A percentile compares a stretch with the other conserved stretches of the same genome.
Conservation (phyloP, 257 asterid genomes). For the Parsonsia alboflavescens region DNA sequence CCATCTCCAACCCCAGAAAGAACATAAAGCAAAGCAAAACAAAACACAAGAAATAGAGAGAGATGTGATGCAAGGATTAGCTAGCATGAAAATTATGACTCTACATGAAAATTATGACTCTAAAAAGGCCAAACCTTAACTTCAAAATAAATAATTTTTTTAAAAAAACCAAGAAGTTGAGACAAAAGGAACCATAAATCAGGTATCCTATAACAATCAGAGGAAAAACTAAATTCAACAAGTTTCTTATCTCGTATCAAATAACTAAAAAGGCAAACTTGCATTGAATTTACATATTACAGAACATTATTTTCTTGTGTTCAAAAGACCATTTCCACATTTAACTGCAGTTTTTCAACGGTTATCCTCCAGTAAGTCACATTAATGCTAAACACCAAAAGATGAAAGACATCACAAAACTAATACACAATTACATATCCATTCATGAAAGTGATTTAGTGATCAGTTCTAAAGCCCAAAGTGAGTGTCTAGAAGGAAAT, state of each 20-base stretch:
- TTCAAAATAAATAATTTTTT: neutral
- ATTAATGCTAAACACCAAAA: neutral
- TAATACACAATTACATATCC: neutral
- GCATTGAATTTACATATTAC: neutral
- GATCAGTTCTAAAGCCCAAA: neutral
- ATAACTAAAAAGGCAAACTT: neutral
- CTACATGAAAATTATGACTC: neutral
- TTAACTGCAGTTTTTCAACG: neutral
- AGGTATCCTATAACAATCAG: neutral
- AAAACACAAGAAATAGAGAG: neutral
- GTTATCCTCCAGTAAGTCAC: neutral
- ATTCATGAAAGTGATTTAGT: neutral
- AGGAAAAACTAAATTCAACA: neutral
- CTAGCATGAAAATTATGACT: neutral
- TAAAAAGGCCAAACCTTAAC: too few species aligned
- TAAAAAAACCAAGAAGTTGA: neutral
- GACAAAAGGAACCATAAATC: neutral
- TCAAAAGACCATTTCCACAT: neutral
- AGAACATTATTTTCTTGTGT: neutral
- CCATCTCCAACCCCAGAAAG: neutral
- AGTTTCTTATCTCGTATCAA: neutral
- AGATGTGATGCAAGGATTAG: too few species aligned
- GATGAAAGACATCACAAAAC: neutral
- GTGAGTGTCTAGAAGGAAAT: neutral
- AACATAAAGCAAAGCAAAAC: neutral